A percentile compares a stretch with the other conserved stretches of the same genome.
phyloP scores from a whole-genome alignment of 2,329 filamentous ascomycete genomes.

The Orbilia javanica region DNA sequence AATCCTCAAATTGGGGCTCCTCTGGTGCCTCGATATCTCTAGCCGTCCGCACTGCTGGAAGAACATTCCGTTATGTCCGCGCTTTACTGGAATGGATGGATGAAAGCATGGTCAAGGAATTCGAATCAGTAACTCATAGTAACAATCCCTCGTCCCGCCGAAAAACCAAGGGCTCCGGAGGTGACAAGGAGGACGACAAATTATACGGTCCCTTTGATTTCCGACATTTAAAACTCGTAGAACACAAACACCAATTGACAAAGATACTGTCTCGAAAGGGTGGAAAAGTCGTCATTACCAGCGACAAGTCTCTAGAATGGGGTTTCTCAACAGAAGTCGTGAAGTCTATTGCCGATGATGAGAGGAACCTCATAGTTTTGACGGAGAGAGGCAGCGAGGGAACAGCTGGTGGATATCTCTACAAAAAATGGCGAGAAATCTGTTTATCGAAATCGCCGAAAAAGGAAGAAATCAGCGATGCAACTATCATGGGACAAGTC shows the following conservation, averaged over 20 bases:
- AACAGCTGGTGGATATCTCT: conserved; percentile 80
- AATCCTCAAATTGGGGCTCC: conserved; percentile 64
- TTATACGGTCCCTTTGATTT: conserved; percentile 85
- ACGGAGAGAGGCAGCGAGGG: conserved; percentile 76
- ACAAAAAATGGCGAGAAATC: conserved; percentile 81
- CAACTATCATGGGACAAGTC: conserved; percentile 26
- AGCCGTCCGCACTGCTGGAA: conserved; percentile 85
- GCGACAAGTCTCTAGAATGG: conserved; percentile 91
- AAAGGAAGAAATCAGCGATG: conserved; percentile 27
- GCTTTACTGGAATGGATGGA: conserved; percentile 99
- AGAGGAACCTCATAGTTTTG: conserved; percentile 85
- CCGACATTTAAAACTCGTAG: conserved; percentile 83
- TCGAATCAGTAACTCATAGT: conserved; percentile 77
- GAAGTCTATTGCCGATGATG: conserved; percentile 78
- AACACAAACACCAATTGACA: conserved; percentile 83
- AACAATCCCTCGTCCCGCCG: conserved; percentile 63
- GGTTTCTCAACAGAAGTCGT: conserved; percentile 89
- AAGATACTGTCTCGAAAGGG: conserved; percentile 72
- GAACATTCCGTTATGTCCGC: conserved; percentile 86
- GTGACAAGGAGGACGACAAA: conserved; percentile 66
- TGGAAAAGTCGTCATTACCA: conserved; percentile 86
- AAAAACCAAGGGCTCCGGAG: conserved; percentile 63
- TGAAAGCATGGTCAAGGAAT: conserved; percentile 90
- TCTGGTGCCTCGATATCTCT: conserved; percentile 66
- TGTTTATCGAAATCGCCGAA: conserved; percentile 60